Evolutionary conservation across 2,329 filamentous ascomycete species (phyloP).

Genomic region (Pseudonectria foliicola): DNA sequence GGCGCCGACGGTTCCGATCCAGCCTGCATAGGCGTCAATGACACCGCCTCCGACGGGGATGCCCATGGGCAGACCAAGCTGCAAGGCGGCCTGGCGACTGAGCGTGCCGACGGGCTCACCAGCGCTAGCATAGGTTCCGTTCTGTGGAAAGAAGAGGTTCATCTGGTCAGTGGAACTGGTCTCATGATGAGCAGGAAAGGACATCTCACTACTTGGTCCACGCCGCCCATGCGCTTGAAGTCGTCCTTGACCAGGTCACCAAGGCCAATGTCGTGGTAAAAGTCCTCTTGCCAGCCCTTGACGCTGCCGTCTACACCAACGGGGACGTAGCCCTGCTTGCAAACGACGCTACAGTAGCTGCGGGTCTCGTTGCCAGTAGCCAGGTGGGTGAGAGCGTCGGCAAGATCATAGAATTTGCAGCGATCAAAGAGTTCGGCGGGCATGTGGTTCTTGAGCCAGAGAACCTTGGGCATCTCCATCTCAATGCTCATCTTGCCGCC

Average conservation of each 20-base stretch:
- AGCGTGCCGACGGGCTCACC: conserved; percentile 84
- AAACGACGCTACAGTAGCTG: conserved; percentile 93
- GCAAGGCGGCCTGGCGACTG: conserved; percentile 71
- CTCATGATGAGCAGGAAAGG: neutral
- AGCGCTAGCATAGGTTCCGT: conserved; percentile 82
- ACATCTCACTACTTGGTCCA: conserved; percentile 78
- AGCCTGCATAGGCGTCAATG: conserved; percentile 96
- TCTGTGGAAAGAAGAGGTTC: conserved; percentile 45
- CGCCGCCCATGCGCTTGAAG: conserved; percentile 89
- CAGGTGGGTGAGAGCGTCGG: conserved; percentile 87
- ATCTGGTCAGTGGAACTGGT: conserved; percentile 8
- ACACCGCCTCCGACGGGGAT: conserved; percentile 94
- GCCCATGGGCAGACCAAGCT: conserved; percentile 77
- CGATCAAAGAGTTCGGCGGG: conserved; percentile 79
- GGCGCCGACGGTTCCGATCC: conserved; percentile 97
- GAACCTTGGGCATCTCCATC: conserved; percentile 98
- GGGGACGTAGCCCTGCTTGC: conserved; percentile 94
- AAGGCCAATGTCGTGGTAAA: conserved; percentile 81
- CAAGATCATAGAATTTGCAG: conserved; percentile 96
- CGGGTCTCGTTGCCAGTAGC: conserved; percentile 87
- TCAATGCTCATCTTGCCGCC: conserved; percentile 98
- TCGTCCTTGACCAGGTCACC: conserved; percentile 75
- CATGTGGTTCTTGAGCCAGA: conserved; percentile 99
- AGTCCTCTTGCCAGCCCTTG: conserved; percentile 97
- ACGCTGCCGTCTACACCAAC: conserved; percentile 96